Base-by-base conservation (phyloP, 768 basidiomycete genomes). In the Rhodotorula toruloides region DNA sequence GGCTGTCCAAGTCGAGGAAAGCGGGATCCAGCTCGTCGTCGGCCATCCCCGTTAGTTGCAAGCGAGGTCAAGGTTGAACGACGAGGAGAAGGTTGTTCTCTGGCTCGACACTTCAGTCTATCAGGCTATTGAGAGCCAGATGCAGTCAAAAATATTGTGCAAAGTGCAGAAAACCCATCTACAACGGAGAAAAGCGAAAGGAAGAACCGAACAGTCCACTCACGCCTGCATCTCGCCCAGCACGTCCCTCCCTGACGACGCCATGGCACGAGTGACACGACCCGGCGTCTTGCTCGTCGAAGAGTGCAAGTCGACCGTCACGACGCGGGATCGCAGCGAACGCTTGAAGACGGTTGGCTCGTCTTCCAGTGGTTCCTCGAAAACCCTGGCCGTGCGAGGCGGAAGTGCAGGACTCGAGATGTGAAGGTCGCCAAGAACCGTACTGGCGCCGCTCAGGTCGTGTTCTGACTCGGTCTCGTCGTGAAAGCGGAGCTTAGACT, bases 301-400 rank as follows among this genome's bases (percentile, higher is more conserved):
- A 11, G 36, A 12, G 39, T 53, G 32, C n/a, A 66, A 19, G 14
- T 66, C 69, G 49, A 70, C 69, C 4, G 56, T 57, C 9, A 70
- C 68, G 19, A 58, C 56, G 11, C 68, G 16, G 9, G 56, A 58
- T 4, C 68, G 55, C 8, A 70, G 42, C 11, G 60, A 62, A 12
- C 68, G 55, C 36, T 44, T 48, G 40, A 70, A 47, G 21, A 70
- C 54, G 13, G 84, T 83, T 57, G 87, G 52, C 73, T 86, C 86
- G 77, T 32, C 31, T 21, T n/a, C 49, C 8, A 29, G 13, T 54
- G 22, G 46, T 57, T 47, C 32, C 39, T 56, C 55, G 25, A n/a
- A 29, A 8, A 25, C 44, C 16, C 16, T 25, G 44, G 44, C 44
- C 9, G 16, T 11, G 9, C 22, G 31, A 34, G 36, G 36, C 52